Evolutionary conservation across 352 stramenopile species (phyloP), one percentile per base, ranked within the genome.

Genomic region (Detonula confervacea): DNA sequence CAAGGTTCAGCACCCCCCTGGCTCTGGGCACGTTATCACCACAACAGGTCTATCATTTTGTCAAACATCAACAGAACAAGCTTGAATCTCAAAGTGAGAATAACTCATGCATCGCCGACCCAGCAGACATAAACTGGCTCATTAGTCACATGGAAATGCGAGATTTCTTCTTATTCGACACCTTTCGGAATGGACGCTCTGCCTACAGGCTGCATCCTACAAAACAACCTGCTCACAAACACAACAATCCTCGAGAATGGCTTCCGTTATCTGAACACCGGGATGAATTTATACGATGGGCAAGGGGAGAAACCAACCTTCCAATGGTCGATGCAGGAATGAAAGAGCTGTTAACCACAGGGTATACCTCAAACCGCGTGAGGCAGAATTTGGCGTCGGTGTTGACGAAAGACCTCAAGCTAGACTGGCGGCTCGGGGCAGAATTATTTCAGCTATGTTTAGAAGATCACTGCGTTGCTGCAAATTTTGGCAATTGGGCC

Each of bases 291-390:
- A 84, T 59, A 63, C 52, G 60, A 64, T 90, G 80, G 80, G 73
- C 69, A 12, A 72, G 47, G 12, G 86, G 86, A 11, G 20, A 68
- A 39, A 95, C 91, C 1, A 81, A 81, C 22, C 47, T 93, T 5
- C 89, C 89, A 35, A 54, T 93, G 4, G 77, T 95, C 18, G 91
- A 95, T 77, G 91, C 88, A 42, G 84, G 77, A 37, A 92, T 95
- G 83, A 87, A 83, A 29, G 90, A 95, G 78, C 54, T 95, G 12
- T 35, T 81, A 0, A 37, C 39, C 9, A 92, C 90, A 16, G 91
- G 91, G 11, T 95, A 94, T 68, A 92, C 85, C 65, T 92, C 78
- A n/a, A 95, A 95, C 75, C 80, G 91, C 25, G 90, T 92, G 7
- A 78, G 91, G 62, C 88, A 95, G 55, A 95, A 94, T 72, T 77